phyloP scores from a whole-genome alignment of 345 rosid genomes.

The Gossypium australe region DNA sequence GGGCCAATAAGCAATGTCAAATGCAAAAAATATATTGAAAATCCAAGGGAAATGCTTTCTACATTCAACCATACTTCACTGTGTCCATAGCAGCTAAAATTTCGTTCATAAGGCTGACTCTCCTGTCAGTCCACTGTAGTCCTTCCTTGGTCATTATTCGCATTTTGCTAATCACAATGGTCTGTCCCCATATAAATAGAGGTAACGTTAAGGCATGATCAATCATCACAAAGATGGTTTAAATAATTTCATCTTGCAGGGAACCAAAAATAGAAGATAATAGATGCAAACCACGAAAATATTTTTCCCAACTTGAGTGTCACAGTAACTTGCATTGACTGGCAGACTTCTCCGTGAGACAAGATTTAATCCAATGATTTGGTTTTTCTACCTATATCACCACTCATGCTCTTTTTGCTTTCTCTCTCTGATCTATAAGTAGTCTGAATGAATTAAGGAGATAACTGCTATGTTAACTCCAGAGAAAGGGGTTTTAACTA shows the following conservation, averaged over 20 bases:
- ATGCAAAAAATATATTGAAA: slow-evolving; percentile 4
- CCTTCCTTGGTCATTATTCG: slow-evolving; percentile 85
- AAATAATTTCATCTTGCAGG: not conserved
- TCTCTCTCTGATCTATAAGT: not conserved
- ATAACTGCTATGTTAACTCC: not conserved
- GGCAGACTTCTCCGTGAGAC: not conserved
- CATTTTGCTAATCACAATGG: slow-evolving; percentile 79
- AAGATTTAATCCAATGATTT: not conserved
- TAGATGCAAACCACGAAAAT: not conserved
- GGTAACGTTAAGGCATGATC: slow-evolving; percentile 9
- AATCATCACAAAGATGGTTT: not conserved
- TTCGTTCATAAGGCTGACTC: slow-evolving; percentile 89
- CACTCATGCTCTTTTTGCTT: not conserved
- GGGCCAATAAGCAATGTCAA: not conserved
- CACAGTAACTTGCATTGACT: not conserved
- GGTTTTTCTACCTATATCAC: not conserved
- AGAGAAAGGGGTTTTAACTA: not conserved
- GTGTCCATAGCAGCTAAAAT: slow-evolving; percentile 93
- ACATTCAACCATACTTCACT: slow-evolving; percentile 65
- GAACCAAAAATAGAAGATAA: not conserved
- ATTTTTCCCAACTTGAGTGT: not conserved
- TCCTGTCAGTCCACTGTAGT: slow-evolving; percentile 84
- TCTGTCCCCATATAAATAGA: slow-evolving; percentile 37
- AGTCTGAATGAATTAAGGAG: not conserved
- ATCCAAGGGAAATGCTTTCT: not conserved